Percentiles rank a stretch among this genome's conserved stretches.
Evolutionary conservation across 345 rosid species (phyloP).

Genomic region (Bretschneidera sinensis): DNA sequence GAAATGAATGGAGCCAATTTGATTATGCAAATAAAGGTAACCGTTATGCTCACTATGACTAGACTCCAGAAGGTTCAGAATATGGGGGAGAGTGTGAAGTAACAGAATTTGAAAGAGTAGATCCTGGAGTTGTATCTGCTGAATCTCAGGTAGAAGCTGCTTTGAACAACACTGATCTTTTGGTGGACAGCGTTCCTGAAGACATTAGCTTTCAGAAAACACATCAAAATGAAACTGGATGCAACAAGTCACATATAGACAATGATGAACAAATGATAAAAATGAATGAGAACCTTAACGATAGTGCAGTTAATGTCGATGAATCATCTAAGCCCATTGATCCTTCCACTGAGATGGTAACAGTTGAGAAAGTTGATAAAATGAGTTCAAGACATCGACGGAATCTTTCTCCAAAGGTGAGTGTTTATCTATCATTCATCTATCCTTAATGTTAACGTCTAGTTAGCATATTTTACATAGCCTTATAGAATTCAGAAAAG

Average conservation of each 20-base stretch:
- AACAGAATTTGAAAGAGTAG: conserved; percentile 29
- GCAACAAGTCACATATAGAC: conserved; percentile 8
- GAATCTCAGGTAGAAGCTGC: conserved; percentile 30
- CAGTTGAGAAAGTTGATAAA: conserved; percentile 11
- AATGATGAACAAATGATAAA: conserved; percentile 17
- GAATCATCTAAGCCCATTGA: conserved; percentile 15
- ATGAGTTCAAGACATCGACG: conserved; percentile 7
- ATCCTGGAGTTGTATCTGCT: conserved; percentile 15
- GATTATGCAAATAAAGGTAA: conserved; percentile 15
- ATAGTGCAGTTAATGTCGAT: conserved; percentile 12
- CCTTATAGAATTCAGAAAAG: neutral
- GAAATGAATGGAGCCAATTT: conserved; percentile 23
- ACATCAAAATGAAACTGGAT: conserved; percentile 21
- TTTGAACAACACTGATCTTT: conserved; percentile 16
- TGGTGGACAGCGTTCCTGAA: conserved; percentile 17
- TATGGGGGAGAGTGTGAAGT: no score
- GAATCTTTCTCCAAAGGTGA: conserved; percentile 36
- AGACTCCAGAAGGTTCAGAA: conserved; percentile 44
- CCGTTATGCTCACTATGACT: conserved; percentile 36
- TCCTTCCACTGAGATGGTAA: conserved; percentile 12
- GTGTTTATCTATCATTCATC: conserved; percentile 3
- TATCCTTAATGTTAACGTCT: neutral
- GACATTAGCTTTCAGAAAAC: conserved; percentile 19
- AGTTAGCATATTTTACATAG: neutral
- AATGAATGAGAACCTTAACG: conserved; percentile 15